These are phyloP conservation scores for Aspergillus conjunctus DNA, from an alignment of 495 filamentous ascomycete species.

Conservation along the genomic window DNA sequence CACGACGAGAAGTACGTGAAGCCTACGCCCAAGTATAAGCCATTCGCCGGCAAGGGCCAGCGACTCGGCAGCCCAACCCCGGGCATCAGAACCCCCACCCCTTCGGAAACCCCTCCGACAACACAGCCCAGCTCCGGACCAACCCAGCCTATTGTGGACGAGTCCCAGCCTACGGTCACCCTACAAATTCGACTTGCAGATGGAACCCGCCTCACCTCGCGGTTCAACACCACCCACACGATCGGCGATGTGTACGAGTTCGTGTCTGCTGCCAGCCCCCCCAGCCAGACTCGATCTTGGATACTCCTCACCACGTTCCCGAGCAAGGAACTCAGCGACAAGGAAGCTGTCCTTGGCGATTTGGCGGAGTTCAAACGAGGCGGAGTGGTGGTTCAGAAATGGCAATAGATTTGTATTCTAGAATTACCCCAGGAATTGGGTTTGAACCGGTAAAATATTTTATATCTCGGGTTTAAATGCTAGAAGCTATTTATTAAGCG, in stretches of 20 bases:
- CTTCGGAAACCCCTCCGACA: constrained; percentile 31
- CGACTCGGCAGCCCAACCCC: constrained; percentile 92
- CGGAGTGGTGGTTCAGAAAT: constrained; percentile 88
- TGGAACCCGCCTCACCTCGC: constrained; percentile 78
- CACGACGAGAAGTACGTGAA: constrained; percentile 81
- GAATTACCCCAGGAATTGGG: too few relatives aligned
- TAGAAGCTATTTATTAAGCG: too few relatives aligned
- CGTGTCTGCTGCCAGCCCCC: constrained; percentile 66
- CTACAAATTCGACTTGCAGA: constrained; percentile 90
- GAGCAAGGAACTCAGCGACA: constrained; percentile 86
- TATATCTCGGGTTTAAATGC: too few relatives aligned
- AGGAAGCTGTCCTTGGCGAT: constrained; percentile 67
- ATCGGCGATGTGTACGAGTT: constrained; percentile 90
- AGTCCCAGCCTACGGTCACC: constrained; percentile 73
- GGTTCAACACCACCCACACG: constrained; percentile 91
- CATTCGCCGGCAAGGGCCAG: constrained; percentile 80
- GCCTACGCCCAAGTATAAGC: constrained; percentile 84
- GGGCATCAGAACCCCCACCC: constrained; percentile 50
- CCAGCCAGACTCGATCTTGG: constrained; percentile 63
- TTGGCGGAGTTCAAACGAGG: constrained; percentile 80
- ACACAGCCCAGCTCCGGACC: constrained; percentile 35
- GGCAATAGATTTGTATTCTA: constrained; percentile 50
- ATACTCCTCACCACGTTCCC: constrained; percentile 94
- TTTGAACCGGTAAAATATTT: too few relatives aligned
- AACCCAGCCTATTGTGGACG: constrained; percentile 62